Conservation (phyloP, 768 basidiomycete species). For the Paxillus rubicundulus region DNA sequence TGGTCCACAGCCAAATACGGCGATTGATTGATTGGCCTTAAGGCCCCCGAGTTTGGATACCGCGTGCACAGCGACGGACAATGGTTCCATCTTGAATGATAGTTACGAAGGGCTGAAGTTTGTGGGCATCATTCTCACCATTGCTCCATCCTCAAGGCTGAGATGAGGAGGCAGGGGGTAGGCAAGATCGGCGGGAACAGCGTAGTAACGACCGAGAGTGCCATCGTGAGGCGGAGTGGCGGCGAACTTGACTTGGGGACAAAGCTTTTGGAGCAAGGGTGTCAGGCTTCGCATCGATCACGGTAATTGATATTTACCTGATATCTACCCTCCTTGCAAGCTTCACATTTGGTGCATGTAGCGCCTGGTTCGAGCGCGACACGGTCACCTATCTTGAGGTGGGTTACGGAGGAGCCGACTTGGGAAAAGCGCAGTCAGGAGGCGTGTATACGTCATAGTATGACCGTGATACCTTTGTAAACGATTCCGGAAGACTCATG, state of each 20-base stretch:
- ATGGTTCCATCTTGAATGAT: slow-evolving; percentile 76
- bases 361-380: slow-evolving; percentile 93
- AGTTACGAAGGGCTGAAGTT: neutral
- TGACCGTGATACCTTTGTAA: slow-evolving; percentile 47
- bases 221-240: slow-evolving; percentile 94
- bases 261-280: slow-evolving; percentile 50
- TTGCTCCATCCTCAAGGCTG: slow-evolving; percentile 90
- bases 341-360: slow-evolving; percentile 79
- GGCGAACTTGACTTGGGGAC: slow-evolving; percentile 82
- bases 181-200: slow-evolving; percentile 79
- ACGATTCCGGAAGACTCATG: slow-evolving; percentile 90
- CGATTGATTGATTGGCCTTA: slow-evolving; percentile 71
- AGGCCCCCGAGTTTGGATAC: slow-evolving; percentile 75
- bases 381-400: slow-evolving; percentile 77
- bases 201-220: slow-evolving; percentile 84
- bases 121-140: slow-evolving; percentile 50
- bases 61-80: slow-evolving; percentile 89
- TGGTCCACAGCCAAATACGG: slow-evolving; percentile 88
- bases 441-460: neutral
- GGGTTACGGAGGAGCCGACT: slow-evolving; percentile 77
- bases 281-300: neutral
- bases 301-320: slow-evolving; percentile 46
- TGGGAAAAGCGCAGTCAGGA: slow-evolving; percentile 1
- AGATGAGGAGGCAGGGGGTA: slow-evolving; percentile 82
- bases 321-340: slow-evolving; percentile 82